A percentile compares a stretch with the other conserved stretches of the same genome.
Evolutionary conservation across 768 basidiomycete species (phyloP).

Genomic region (Rhodotorula sphaerocarpa): DNA sequence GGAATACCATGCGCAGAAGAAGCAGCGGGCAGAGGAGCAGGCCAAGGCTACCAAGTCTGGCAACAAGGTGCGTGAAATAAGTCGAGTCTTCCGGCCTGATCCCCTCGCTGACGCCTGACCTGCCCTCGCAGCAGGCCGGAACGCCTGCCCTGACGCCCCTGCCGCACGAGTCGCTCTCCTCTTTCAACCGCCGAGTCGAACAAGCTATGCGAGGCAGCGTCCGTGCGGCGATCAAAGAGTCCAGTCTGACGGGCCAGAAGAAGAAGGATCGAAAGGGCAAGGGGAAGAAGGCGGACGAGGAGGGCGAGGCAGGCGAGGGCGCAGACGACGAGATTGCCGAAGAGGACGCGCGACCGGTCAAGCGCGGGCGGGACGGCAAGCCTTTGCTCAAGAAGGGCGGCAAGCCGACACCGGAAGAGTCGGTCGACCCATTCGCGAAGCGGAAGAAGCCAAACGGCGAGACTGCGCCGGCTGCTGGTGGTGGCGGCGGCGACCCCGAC

Average conservation of each 20-base stretch:
- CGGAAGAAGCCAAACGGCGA: too few relatives aligned
- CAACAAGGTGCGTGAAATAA: slow-evolving; percentile 10
- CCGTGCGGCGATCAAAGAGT: slow-evolving; percentile 21
- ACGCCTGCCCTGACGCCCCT: slow-evolving; percentile 3
- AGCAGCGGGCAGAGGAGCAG: slow-evolving; percentile 30
- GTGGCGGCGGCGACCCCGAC: background rate
- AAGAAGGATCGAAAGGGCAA: slow-evolving; percentile 19
- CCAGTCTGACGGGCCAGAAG: slow-evolving; percentile 21
- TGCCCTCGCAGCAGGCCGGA: background rate
- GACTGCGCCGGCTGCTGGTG: background rate
- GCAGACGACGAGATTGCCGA: slow-evolving; percentile 8
- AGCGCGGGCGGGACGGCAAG: slow-evolving; percentile 2
- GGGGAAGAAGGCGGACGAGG: slow-evolving; percentile 2
- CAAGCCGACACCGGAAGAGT: slow-evolving; percentile 28
- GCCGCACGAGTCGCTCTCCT: slow-evolving; percentile 32
- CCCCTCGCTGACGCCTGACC: too few relatives aligned
- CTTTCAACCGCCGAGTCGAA: slow-evolving; percentile 35
- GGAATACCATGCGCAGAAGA: slow-evolving; percentile 27
- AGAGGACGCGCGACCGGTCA: background rate
- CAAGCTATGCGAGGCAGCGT: slow-evolving; percentile 26
- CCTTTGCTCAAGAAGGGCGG: background rate
- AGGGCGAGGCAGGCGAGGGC: background rate
- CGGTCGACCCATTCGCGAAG: slow-evolving; percentile 27
- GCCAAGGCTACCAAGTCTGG: slow-evolving; percentile 7
- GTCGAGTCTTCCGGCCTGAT: background rate